Evolutionary conservation across 805 yeast species (phyloP).

Genomic region (Cyberlindnera samutprakarnensis): DNA sequence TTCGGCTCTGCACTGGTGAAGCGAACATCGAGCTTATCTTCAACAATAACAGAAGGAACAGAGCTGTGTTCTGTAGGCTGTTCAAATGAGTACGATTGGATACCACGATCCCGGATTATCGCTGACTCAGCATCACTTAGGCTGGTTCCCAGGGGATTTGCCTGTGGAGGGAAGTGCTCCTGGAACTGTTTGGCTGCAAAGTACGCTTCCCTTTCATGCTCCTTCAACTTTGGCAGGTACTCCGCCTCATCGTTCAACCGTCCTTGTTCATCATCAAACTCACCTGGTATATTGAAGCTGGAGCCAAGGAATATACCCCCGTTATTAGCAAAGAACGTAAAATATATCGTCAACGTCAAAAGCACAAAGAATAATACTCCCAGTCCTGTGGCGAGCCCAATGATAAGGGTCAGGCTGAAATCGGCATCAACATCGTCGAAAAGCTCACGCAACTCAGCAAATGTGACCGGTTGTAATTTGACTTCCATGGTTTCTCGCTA

Average conservation of each 20-base stretch:
- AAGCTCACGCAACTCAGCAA: not conserved
- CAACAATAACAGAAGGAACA: conserved; percentile 36
- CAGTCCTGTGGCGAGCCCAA: conserved; percentile 30
- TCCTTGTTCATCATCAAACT: conserved; percentile 62
- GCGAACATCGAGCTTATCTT: conserved; percentile 50
- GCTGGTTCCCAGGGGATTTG: conserved; percentile 27
- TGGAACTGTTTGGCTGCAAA: conserved; percentile 31
- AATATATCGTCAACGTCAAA: conserved; percentile 22
- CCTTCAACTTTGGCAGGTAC: conserved; percentile 33
- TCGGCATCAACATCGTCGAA: conserved; percentile 1
- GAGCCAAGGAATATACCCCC: conserved; percentile 24
- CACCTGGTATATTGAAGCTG: conserved; percentile 41
- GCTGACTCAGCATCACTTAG: conserved; percentile 85
- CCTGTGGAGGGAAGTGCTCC: conserved; percentile 34
- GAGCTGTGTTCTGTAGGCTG: conserved; percentile 32
- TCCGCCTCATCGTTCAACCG: conserved; percentile 47
- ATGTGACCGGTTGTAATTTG: not conserved
- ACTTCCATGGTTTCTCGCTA: not conserved
- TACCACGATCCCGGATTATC: conserved; percentile 69
- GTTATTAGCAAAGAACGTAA: conserved; percentile 23
- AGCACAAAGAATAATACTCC: conserved; percentile 28
- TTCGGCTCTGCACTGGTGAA: conserved; percentile 21
- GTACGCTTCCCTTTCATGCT: conserved; percentile 34
- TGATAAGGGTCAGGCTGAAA: conserved; percentile 27
- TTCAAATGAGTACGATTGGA: conserved; percentile 40